Conservation (phyloP, 192 early-diverging fungal genomes). For the Fimicolochytrium jonesii region DNA sequence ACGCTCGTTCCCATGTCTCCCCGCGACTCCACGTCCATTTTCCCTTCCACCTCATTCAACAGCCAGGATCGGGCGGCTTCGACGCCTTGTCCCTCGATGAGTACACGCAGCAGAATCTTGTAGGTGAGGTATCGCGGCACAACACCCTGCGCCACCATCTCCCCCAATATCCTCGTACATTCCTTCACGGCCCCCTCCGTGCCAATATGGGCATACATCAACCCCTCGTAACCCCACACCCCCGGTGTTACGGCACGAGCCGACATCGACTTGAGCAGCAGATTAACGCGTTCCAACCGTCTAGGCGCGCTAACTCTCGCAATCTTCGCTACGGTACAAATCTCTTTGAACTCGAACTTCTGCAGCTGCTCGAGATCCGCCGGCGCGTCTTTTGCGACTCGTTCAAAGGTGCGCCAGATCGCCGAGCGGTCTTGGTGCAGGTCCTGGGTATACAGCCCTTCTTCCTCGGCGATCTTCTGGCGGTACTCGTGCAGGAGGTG, state of each 20-base stretch:
- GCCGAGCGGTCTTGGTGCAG: background rate
- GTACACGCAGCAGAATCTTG: slow-evolving; percentile 4
- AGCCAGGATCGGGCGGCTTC: background rate
- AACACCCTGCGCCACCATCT: background rate
- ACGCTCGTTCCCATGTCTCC: background rate
- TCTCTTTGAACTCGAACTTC: background rate
- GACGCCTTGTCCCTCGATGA: background rate
- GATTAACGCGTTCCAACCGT: background rate
- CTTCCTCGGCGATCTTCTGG: background rate
- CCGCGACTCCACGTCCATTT: background rate
- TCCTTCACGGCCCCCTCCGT: background rate
- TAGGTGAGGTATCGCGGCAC: slow-evolving; percentile 13
- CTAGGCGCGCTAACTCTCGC: background rate
- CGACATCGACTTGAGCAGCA: background rate
- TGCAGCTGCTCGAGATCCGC: background rate
- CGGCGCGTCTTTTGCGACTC: background rate
- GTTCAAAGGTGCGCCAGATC: background rate
- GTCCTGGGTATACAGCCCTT: background rate
- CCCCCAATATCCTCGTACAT: background rate
- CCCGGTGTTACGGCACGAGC: background rate
- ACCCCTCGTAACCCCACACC: slow-evolving; percentile 6
- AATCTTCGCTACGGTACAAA: background rate
- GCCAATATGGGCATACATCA: slow-evolving; percentile 10
- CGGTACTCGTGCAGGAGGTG: background rate
- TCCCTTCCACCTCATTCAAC: background rate